Evolutionary conservation across 2,329 filamentous ascomycete species (phyloP), one percentile per base, ranked within the genome.

Genomic region (Verticillium longisporum): DNA sequence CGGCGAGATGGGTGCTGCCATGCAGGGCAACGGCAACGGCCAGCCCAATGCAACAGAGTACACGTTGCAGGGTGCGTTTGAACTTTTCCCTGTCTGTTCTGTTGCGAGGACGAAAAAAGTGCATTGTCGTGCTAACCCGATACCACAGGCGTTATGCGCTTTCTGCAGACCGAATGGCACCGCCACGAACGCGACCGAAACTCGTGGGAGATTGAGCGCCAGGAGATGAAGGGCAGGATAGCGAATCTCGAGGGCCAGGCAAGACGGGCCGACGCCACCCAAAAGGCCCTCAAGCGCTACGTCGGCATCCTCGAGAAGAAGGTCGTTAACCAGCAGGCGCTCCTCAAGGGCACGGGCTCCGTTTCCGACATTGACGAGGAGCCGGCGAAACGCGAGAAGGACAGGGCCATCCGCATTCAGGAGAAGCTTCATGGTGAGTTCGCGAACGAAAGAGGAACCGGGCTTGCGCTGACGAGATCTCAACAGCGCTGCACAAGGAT

Each of bases 161-260:
- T 99, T 75, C 86, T 99, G 45, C 95, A 99, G 78, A 95, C 95
- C 56, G 94, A 99, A 84, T 99, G 95, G 95, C 95, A 99, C 77
- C 89, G 92, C 68, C 94, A 99, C 75, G 95, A 99, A 78, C 90
- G 95, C 77, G 95, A 97, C 73, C 88, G 95, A 69, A 99, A 99
- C 77, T 89, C 92, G 41, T 99, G 95, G 95, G 95, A 99, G 76
- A 99, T 99, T 73, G 95, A 99, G 77, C 89, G 92, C 72, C 95
- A 96, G 70, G 95, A 99, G 79, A 98, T 99, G 95, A 97, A 96
- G 80, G 92, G 91, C 67, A 88, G 96, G 71, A 97, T 99, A 78
- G 94, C 94, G 58, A 90, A 91, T 70, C 85, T 98, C 66, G 95
- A 99, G 77, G 95, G 95, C 60, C 91, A 96, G 67, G 86, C 89